Base-by-base conservation (phyloP, 2,329 filamentous ascomycete genomes). In the Fusarium xyrophilum region DNA sequence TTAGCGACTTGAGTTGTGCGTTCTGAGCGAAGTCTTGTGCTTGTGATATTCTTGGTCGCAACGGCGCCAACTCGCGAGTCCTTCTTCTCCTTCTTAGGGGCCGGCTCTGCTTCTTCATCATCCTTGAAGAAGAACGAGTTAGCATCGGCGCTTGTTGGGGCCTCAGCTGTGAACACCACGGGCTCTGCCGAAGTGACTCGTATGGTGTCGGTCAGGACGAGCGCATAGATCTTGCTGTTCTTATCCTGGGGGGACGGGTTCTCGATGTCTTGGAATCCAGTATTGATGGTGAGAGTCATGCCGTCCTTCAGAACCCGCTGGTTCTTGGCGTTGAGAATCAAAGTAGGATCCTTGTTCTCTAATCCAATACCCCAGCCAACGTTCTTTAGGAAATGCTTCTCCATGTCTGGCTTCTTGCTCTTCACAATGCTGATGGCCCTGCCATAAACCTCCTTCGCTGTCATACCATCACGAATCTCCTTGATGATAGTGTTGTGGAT, bases 111-210 rank as follows among this genome's bases (percentile, higher is more conserved):
- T 71, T 96, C 92, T 76, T 97, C 93, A 65, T 97, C 93, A 72
- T 98, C 95, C 76, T 97, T 97, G 84, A 99, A 99, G 82, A 97
- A 98, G 84, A 99, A 99, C 0, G 95, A 97, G 39, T 95, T 95
- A 7, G 93, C 93, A 74, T 98, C 96, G 62, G 97, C 88, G 75
- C 97, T 95, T 30, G 92, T 92, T 4, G 94, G 90, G 1, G 95
- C 94, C 76, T 97, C 94, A 62, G 93, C 93, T 21, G 96, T 99
- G 81, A 99, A 98, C 30, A 97, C 89, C 33, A 93, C 90, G 1
- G 91, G 87, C 52, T 97, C 93, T n/a, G 82, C 82, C 9, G 87
- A 84, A 14, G 91, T 92, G 51, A 97, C 93, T 73, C 96, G 93
- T 44, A 99, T 90, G 1, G 96, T 99, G 79, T 99, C 96, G 3